Conservation (phyloP, 1,284 basidiomycete species). For the Sporisorium graminicola region DNA sequence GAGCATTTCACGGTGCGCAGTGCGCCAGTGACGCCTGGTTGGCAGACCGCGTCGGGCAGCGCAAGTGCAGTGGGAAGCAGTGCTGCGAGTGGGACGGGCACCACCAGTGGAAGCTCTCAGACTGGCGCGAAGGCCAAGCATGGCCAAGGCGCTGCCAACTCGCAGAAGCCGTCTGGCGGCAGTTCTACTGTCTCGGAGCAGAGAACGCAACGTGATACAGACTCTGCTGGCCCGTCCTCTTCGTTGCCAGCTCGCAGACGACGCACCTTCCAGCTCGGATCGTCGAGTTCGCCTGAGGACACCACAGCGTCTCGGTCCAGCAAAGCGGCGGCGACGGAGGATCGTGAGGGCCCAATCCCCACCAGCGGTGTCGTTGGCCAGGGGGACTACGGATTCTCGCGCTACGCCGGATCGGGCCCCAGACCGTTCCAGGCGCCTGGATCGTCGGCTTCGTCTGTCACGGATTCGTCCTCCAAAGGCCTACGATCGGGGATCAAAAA, state of each 20-base stretch:
- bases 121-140: constrained; percentile 12
- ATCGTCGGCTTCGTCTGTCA: constrained; percentile 21
- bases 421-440: constrained; percentile 19
- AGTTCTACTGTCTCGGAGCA: constrained; percentile 4
- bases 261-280: constrained; percentile 46
- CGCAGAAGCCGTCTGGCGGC: neutral
- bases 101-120: constrained; percentile 42
- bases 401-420: constrained; percentile 32
- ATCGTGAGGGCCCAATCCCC: constrained; percentile 1
- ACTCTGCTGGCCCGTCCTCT: neutral
- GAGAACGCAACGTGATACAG: constrained; percentile 8
- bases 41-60: constrained; percentile 32
- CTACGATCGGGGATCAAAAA: constrained; percentile 36
- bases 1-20: constrained; percentile 65
- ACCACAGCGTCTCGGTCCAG: neutral
- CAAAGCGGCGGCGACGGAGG: neutral
- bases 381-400: constrained; percentile 24
- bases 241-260: constrained; percentile 36
- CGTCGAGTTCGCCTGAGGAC: constrained; percentile 19
- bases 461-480: constrained; percentile 29
- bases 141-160: neutral
- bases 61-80: constrained; percentile 46
- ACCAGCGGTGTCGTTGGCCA: neutral
- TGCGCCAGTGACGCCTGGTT: constrained; percentile 59
- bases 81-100: constrained; percentile 46